Base-by-base conservation (phyloP, 2,329 filamentous ascomycete species). In the Dendryphion nanum region DNA sequence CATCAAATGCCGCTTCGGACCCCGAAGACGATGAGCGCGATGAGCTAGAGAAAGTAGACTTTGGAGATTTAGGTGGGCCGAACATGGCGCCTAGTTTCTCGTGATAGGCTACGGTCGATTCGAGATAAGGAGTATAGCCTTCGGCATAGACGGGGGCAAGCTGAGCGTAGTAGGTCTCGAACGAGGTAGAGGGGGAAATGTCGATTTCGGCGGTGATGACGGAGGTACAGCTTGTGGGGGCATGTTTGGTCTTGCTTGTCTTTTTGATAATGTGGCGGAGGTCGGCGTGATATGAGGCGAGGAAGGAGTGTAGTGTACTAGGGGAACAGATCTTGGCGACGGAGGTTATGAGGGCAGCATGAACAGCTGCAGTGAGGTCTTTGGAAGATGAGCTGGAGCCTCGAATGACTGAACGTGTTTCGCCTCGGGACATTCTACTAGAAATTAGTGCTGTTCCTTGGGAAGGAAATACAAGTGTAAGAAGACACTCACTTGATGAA, bases 251-350 rank as follows among this genome's bases (percentile, higher is more conserved):
- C 10, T 37, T 35, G 17, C 43, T 45, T 7, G 38, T 38, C 19
- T 55, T 44, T 14, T 42, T 43, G 12, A 55, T 53, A 18, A 53
- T 41, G 20, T 16, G 35, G 30, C 51, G 51, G 14, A 55, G 48
- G 15, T 55, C 51, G 42, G 38, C 52, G 39, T 55, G 51, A 37
- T 47, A 55, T 2, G 51, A 55, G 5, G 51, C 51, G 45, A 55
- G 50, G 39, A 52, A 55, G 30, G 48, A 51, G 18, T 35, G 37
- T 2, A 40, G 24, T 38, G 53, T 42, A 2, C 41, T 28, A 16
- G 46, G 41, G 6, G 43, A 42, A 15, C 39, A 46, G 18, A 52
- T 37, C 29, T 46, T 48, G 12, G 37, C 42, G 6, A 50, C 39
- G 17, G 50, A 34, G 12, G 37, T 41, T 19, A 55, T 45, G 12